Base-by-base conservation (phyloP, 768 basidiomycete genomes). In the Plicaturopsis crispa region DNA sequence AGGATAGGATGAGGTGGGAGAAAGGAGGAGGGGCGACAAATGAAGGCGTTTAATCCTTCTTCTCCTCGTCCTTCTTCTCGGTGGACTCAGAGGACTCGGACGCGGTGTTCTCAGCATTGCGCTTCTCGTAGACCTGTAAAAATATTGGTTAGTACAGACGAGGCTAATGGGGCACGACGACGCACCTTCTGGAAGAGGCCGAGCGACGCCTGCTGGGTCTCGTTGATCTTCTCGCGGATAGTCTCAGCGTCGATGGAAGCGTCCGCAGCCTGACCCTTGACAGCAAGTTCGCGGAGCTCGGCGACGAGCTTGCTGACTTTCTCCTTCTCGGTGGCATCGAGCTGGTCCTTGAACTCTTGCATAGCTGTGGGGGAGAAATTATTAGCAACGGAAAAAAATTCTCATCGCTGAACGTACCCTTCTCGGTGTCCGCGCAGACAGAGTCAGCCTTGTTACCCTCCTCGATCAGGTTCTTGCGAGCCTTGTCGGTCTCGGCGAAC, bases 361-460 rank as follows among this genome's bases (percentile, higher is more conserved):
- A 98, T 87, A 13, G 92, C 89, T 88, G 50, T 4, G 17, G 43
- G 24, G 10, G 22, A 24, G 6, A 19, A 8, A 37, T 5, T 21
- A 38, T 54, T 8, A 56, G 37, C 19, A 34, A 6, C 12, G 22
- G 10, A 3, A 3, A 20, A 24, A 32, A 19, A 24, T 26, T 30
- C n/a, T 18, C 3, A 19, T 5, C n/a, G 31, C 6, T 10, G 18
- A 19, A 4, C 73, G 34, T 47, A 83, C 84, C 86, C 69, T 97
- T 98, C 74, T 97, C 92, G 2, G 93, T 98, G 57, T 98, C 94
- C 42, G 81, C 69, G 53, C 82, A 86, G 49, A 97, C 83, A 5
- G 89, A 92, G 60, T 97, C 93, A 33, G 89, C 94, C 69, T 87
- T 86, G 75, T 98, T 98, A 30, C 91, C 75, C 58, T 93, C 88